A percentile compares a stretch with the other conserved stretches of the same genome.
phyloP scores from a whole-genome alignment of 768 basidiomycete species.

The Panaeolus cyanescens region DNA sequence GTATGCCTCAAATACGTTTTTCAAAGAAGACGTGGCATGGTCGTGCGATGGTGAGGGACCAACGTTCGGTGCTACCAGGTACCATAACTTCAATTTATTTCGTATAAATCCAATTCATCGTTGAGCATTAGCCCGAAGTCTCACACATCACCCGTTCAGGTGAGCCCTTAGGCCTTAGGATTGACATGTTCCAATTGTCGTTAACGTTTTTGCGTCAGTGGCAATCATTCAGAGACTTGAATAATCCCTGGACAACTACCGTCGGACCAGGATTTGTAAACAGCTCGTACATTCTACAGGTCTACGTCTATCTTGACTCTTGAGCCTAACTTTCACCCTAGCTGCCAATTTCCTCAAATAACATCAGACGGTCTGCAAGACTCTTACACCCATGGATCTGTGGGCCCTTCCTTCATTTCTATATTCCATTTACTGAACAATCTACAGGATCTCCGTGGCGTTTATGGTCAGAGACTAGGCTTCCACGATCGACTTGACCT shows the following conservation, averaged over 20 bases:
- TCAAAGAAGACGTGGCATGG: conserved; percentile 48
- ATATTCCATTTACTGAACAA: neutral
- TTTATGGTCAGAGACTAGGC: conserved; percentile 43
- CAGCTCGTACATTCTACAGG: conserved; percentile 36
- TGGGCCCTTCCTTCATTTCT: conserved; percentile 15
- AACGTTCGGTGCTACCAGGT: conserved; percentile 33
- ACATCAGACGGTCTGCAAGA: conserved; percentile 46
- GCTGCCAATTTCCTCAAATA: conserved; percentile 54
- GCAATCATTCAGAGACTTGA: conserved; percentile 36
- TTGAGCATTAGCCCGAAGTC: conserved; percentile 24
- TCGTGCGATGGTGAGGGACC: conserved; percentile 44
- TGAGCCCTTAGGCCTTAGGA: conserved; percentile 7
- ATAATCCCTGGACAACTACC: conserved; percentile 44
- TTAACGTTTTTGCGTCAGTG: conserved; percentile 32
- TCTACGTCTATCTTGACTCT: neutral
- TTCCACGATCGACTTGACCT: conserved; percentile 33
- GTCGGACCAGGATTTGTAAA: conserved; percentile 46
- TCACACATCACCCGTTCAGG: conserved; percentile 36
- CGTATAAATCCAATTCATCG: neutral
- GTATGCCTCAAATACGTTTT: conserved; percentile 51
- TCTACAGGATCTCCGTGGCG: conserved; percentile 42
- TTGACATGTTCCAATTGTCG: neutral
- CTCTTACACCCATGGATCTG: conserved; percentile 43
- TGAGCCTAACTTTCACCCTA: conserved; percentile 10
- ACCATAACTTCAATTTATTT: neutral